Evolutionary conservation across 495 filamentous ascomycete species (phyloP), one percentile per base, ranked within the genome.

Genomic region (Lasiosphaeria hispida): DNA sequence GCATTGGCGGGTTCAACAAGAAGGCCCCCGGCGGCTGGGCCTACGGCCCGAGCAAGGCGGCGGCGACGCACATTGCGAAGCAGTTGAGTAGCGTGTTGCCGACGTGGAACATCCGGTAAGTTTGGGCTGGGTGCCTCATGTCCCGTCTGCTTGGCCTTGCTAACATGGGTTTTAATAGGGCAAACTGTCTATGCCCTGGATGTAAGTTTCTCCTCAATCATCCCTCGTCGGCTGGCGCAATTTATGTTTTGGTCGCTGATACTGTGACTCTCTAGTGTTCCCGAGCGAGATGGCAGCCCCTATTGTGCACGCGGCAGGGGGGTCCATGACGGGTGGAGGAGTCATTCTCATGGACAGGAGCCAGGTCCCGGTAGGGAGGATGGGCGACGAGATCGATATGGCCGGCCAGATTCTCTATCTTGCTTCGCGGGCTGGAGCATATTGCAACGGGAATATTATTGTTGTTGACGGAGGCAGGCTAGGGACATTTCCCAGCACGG

Each of bases 151-250:
- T 81, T 71, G 72, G 74, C 1, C 7, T 48, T 58, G 71, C 83
- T 59, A 73, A 37, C 76, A 4, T 23, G 23, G 5, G 23, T 23
- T 23, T 34, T 10, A 37, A n/a, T 5, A 77, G 77, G 50, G 73
- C 80, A 8, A 90, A 89, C 73, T 77, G 80, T n/a, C 77, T 90
- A 23, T 82, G 83, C 8, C 86, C 87, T 33, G 87, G 87, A 15
- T 69, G 85, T 87, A 69, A 77, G 82, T 38, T 53, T 33, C 40
- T 10, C 55, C 34, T 55, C 18, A 11, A 17, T 41, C 5, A 44
- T 11, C 48, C 35, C 30, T 14, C 13, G 48, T 17, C 6, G n/a
- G n/a, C 18, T 39, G 3, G 4, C 5, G 40, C 52, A 13, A 11
- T 15, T 10, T 6, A 14, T 2, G 23, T n/a, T 7, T 35, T 37